Evolutionary conservation across 306 rosid species (phyloP).

Genomic region (Prosopis cineraria): DNA sequence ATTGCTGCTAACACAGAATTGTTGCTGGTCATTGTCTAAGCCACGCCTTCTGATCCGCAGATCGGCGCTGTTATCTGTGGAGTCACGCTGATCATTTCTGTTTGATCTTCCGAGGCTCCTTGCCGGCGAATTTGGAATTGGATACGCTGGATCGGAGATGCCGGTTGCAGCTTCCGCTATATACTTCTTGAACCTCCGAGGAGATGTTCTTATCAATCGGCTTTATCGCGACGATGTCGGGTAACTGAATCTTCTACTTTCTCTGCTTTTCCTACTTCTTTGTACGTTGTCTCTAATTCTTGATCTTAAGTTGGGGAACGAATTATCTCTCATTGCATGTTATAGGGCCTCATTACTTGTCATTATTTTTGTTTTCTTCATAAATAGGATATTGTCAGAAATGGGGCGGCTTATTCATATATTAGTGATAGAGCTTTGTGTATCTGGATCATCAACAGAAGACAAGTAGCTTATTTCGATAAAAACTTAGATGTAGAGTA

Average conservation of each 20-base stretch:
- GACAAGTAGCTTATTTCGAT: background rate
- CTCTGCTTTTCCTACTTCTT: background rate
- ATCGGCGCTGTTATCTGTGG: constrained; percentile 26
- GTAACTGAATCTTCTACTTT: constrained; percentile 38
- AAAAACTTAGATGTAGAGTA: background rate
- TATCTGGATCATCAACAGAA: background rate
- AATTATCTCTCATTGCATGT: background rate
- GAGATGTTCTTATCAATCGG: constrained; percentile 95
- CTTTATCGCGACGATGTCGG: constrained; percentile 98
- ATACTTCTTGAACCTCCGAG: constrained; percentile 89
- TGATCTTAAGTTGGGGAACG: background rate
- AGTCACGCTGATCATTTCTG: constrained; percentile 16
- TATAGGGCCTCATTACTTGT: background rate
- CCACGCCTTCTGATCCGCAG: constrained; percentile 13
- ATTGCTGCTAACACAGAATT: background rate
- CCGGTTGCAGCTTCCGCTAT: constrained; percentile 96
- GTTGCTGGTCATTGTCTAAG: constrained; percentile 21
- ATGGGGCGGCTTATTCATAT: background rate
- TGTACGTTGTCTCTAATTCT: background rate
- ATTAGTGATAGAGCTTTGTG: background rate
- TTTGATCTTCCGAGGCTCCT: constrained; percentile 22
- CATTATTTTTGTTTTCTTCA: background rate
- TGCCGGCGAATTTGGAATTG: constrained; percentile 37
- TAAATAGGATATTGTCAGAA: background rate
- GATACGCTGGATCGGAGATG: constrained; percentile 71